Conservation (phyloP, 148 eudicot species). For the Cornus kousa region DNA sequence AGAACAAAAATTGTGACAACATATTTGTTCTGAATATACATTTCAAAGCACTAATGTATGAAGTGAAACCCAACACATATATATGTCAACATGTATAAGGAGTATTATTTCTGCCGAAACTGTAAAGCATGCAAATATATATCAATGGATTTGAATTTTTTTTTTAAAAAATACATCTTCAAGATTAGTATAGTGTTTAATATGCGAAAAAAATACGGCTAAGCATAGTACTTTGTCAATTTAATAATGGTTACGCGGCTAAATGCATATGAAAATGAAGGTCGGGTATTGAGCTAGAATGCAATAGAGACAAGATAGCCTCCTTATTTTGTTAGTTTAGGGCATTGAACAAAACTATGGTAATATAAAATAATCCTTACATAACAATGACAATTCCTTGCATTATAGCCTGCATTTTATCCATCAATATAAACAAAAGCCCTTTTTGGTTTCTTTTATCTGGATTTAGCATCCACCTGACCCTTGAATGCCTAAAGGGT, state of each 20-base stretch:
- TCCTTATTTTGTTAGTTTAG: neutral
- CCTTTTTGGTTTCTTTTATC: too few species aligned
- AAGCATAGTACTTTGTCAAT: neutral
- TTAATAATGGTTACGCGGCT: neutral
- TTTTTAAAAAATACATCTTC: too few species aligned
- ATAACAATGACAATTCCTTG: neutral
- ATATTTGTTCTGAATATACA: too few species aligned
- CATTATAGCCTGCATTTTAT: neutral
- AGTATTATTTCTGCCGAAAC: too few species aligned
- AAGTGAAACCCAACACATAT: too few species aligned
- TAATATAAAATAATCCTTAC: too few species aligned
- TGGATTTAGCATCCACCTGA: neutral
- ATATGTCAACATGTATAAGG: too few species aligned
- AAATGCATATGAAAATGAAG: neutral
- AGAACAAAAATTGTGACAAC: too few species aligned
- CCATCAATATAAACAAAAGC: neutral
- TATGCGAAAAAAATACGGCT: neutral
- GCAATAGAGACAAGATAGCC: neutral
- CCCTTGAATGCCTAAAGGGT: neutral
- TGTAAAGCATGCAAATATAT: too few species aligned
- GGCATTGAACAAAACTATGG: neutral
- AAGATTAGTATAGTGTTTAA: neutral
- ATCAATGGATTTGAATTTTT: too few species aligned
- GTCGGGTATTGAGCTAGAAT: neutral
- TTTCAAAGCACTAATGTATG: too few species aligned